Percentiles rank a stretch among this genome's conserved stretches.
phyloP scores from a whole-genome alignment of 2,329 filamentous ascomycete species.

The Neonectria punicea region DNA sequence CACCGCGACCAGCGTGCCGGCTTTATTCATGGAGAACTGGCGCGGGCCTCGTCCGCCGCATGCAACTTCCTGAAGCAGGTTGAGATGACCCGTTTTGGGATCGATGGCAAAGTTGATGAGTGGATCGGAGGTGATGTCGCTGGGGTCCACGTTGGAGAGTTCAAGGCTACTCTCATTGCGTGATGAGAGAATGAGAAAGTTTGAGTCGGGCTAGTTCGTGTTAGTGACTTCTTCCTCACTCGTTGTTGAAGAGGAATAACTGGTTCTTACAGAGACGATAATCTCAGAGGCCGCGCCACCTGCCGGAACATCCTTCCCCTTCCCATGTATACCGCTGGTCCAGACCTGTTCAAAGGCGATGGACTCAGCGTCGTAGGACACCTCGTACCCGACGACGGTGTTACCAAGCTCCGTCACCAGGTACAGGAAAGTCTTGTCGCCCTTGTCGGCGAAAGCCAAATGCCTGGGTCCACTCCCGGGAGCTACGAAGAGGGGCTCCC shows the following conservation, averaged over 20 bases:
- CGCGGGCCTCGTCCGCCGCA: slow-evolving; percentile 73
- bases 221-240: slow-evolving; percentile 4
- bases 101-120: slow-evolving; percentile 71
- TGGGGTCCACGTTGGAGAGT: slow-evolving; percentile 56
- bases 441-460: slow-evolving; percentile 63
- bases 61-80: slow-evolving; percentile 66
- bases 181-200: slow-evolving; percentile 74
- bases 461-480: slow-evolving; percentile 74
- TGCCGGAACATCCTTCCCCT: slow-evolving; percentile 51
- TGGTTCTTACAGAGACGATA: slow-evolving; percentile 62
- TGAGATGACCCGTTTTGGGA: slow-evolving; percentile 62
- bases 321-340: slow-evolving; percentile 59
- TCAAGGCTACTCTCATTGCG: slow-evolving; percentile 69
- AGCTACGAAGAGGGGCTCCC: slow-evolving; percentile 53
- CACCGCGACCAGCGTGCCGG: slow-evolving; percentile 72
- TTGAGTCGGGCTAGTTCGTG: slow-evolving; percentile 62
- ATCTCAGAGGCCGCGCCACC: slow-evolving; percentile 66
- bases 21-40: slow-evolving; percentile 73
- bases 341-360: slow-evolving; percentile 60
- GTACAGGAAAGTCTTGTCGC: slow-evolving; percentile 64
- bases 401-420: slow-evolving; percentile 70
- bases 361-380: slow-evolving; percentile 59
- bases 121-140: slow-evolving; percentile 66
- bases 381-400: slow-evolving; percentile 65
- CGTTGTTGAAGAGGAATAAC: neutral